Evolutionary conservation across 306 rosid species (phyloP).

Genomic region (Hippophae tibetana): DNA sequence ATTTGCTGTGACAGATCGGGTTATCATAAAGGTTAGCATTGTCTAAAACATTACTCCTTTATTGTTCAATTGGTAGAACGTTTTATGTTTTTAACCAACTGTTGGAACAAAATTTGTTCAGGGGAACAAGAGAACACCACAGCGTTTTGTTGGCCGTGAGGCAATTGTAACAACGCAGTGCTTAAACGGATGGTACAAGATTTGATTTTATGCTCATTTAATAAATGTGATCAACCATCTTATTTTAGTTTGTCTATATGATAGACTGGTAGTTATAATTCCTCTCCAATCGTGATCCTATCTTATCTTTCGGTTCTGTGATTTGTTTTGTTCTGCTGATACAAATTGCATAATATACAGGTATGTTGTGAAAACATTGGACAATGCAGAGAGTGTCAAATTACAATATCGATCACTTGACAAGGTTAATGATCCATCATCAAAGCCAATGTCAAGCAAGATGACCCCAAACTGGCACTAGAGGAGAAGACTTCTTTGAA

Average conservation of each 20-base stretch:
- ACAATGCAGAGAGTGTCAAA: slow-evolving; percentile 98
- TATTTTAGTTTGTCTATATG: not conserved
- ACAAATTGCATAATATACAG: slow-evolving; percentile 24
- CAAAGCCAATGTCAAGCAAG: slow-evolving; percentile 60
- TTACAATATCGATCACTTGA: slow-evolving; percentile 96
- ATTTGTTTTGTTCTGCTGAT: not conserved
- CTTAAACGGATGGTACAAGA: slow-evolving; percentile 80
- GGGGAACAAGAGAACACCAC: slow-evolving; percentile 99
- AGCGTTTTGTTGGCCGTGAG: slow-evolving; percentile 93
- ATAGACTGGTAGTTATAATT: too few species aligned
- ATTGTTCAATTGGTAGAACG: slow-evolving; percentile 5
- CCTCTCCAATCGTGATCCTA: too few species aligned
- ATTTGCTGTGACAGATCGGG: slow-evolving; percentile 83
- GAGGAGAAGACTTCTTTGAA: slow-evolving; percentile 9
- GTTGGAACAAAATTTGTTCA: slow-evolving; percentile 31
- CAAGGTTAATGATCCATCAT: slow-evolving; percentile 53
- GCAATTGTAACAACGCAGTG: slow-evolving; percentile 98
- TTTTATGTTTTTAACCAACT: slow-evolving; percentile 10
- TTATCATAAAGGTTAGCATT: slow-evolving; percentile 71
- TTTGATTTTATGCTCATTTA: not conserved
- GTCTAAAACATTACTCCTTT: slow-evolving; percentile 3
- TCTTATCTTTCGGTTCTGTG: too few species aligned
- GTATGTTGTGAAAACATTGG: slow-evolving; percentile 98
- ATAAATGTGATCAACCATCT: not conserved
- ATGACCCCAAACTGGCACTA: slow-evolving; percentile 66